A percentile compares a stretch with the other conserved stretches of the same genome.
Evolutionary conservation across 139 green algal species (phyloP).

Genomic region (Edaphochlamys debaryana): DNA sequence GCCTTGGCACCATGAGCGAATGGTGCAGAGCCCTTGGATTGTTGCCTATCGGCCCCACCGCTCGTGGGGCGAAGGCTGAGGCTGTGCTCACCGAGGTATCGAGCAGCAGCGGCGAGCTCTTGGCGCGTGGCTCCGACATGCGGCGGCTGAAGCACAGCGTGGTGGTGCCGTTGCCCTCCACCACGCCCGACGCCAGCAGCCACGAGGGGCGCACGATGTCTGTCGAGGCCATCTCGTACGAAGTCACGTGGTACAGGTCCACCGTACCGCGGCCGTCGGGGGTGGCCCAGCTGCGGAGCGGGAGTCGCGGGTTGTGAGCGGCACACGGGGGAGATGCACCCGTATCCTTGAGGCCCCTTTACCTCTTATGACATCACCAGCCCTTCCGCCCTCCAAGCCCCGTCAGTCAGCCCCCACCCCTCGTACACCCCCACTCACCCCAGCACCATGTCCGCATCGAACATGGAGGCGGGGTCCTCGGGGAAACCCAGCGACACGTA

Average conservation of each 20-base stretch:
- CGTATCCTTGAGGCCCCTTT: too few relatives aligned
- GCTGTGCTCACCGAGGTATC: neutral
- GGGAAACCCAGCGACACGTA: constrained; percentile 37
- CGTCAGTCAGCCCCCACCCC: too few relatives aligned
- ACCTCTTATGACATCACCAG: too few relatives aligned
- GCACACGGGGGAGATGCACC: too few relatives aligned
- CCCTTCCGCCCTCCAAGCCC: too few relatives aligned
- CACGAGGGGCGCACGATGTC: constrained; percentile 1
- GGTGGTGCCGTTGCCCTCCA: constrained; percentile 4
- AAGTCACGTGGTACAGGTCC: constrained; percentile 16
- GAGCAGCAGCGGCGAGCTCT: neutral
- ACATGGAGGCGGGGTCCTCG: constrained; percentile 12
- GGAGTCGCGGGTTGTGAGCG: too few relatives aligned
- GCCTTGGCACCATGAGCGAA: too few relatives aligned
- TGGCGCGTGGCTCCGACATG: neutral
- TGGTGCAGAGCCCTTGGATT: too few relatives aligned
- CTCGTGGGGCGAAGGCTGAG: too few relatives aligned
- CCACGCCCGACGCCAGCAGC: neutral
- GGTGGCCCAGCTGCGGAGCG: neutral
- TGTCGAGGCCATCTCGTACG: neutral
- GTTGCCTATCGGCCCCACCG: too few relatives aligned
- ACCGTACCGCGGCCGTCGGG: neutral
- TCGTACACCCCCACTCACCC: constrained; percentile 8
- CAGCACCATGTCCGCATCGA: constrained; percentile 26
- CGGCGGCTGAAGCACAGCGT: constrained; percentile 30